Percentiles rank a stretch among this genome's conserved stretches.
Conservation (phyloP, 768 basidiomycete species). For the Lactarius psammicola region DNA sequence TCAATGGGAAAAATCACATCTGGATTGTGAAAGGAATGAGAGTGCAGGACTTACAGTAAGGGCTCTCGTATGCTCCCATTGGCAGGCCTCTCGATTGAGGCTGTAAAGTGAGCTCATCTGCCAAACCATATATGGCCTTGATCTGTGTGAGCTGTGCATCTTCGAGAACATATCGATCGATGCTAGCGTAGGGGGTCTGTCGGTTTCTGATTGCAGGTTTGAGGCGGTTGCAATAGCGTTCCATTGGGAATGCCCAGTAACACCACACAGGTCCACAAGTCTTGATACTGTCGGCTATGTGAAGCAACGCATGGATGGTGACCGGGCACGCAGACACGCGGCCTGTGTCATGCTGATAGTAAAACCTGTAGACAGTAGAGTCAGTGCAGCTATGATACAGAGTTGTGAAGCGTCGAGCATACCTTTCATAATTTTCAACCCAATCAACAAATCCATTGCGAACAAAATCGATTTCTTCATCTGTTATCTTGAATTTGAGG, state of each 20-base stretch:
- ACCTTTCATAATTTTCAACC: slow-evolving; percentile 44
- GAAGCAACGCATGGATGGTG: slow-evolving; percentile 37
- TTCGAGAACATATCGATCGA: background rate
- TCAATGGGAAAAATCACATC: background rate
- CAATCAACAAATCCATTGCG: slow-evolving; percentile 43
- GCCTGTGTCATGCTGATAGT: slow-evolving; percentile 33
- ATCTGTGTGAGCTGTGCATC: background rate
- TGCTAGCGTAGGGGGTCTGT: slow-evolving; percentile 25
- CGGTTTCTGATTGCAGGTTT: slow-evolving; percentile 30
- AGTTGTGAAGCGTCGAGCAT: slow-evolving; percentile 22
- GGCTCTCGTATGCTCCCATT: no score
- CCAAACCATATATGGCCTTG: background rate
- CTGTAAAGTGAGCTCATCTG: background rate
- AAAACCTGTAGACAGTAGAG: slow-evolving; percentile 19
- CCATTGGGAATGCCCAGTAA: slow-evolving; percentile 37
- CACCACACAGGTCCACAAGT: slow-evolving; percentile 31
- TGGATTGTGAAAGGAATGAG: background rate
- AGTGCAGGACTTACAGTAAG: background rate
- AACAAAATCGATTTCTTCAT: slow-evolving; percentile 35
- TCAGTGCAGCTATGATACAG: background rate
- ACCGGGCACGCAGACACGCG: slow-evolving; percentile 35
- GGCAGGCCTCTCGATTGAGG: background rate
- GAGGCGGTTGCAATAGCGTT: slow-evolving; percentile 32
- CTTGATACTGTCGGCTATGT: slow-evolving; percentile 34
- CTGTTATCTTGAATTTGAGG: slow-evolving; percentile 27